These are phyloP conservation scores for Parathielavia hyrcaniae DNA, from an alignment of 495 filamentous ascomycete genomes.

Conservation along the genomic window DNA sequence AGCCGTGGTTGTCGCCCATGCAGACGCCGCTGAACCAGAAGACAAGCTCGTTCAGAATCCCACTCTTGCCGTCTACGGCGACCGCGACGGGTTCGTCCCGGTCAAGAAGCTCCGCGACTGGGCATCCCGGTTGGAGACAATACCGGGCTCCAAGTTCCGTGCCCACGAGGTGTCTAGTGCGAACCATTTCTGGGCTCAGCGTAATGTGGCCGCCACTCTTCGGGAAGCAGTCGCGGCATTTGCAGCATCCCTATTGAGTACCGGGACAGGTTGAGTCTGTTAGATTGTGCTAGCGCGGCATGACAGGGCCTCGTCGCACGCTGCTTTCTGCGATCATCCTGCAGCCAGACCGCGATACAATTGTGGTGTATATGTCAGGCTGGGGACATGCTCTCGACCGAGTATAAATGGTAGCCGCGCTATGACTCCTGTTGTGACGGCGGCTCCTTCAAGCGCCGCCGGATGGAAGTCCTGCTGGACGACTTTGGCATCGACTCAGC, in stretches of 20 bases:
- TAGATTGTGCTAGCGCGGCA: not conserved
- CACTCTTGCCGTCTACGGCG: constrained; percentile 72
- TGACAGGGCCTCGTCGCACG: too few species aligned
- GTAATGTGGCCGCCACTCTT: constrained; percentile 52
- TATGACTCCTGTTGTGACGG: too few species aligned
- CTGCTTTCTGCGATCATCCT: too few species aligned
- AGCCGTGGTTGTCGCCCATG: not conserved
- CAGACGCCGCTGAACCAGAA: constrained; percentile 31
- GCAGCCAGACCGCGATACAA: too few species aligned
- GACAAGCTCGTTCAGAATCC: constrained; percentile 51
- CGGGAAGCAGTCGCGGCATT: constrained; percentile 30
- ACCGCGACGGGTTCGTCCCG: constrained; percentile 70
- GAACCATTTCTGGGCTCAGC: constrained; percentile 79
- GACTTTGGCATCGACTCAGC: too few species aligned
- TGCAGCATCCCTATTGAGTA: constrained; percentile 13
- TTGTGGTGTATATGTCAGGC: too few species aligned
- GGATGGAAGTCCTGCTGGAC: too few species aligned
- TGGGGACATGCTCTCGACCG: too few species aligned
- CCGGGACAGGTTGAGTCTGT: not conserved
- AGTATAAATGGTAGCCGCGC: too few species aligned
- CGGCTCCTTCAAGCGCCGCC: not conserved
- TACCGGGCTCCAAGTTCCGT: constrained; percentile 40
- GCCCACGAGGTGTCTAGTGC: constrained; percentile 58
- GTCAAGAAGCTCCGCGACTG: constrained; percentile 62
- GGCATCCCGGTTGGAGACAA: constrained; percentile 51